Conservation (phyloP, 2,329 filamentous ascomycete genomes). For the Diaporthe amygdali region DNA sequence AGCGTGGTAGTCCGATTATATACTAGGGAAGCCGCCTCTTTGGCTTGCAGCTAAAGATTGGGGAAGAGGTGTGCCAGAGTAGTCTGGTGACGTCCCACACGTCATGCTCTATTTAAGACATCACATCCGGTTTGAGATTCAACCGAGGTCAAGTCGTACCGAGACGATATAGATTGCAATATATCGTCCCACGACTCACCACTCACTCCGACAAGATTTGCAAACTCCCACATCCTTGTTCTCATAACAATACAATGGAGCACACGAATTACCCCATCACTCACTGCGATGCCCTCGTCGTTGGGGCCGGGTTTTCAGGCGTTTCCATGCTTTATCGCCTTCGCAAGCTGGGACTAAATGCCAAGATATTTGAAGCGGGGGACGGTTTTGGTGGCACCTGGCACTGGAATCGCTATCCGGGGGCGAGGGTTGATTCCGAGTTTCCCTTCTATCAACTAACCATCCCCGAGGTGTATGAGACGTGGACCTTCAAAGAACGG, state of each 20-base stretch:
- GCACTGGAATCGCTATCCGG: constrained; percentile 45
- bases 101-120: background rate
- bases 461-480: constrained; percentile 43
- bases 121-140: background rate
- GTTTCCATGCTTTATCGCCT: constrained; percentile 11
- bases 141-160: background rate
- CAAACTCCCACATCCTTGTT: too few relatives aligned
- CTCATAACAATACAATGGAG: background rate
- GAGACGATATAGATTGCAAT: background rate
- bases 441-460: constrained; percentile 35
- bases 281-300: constrained; percentile 12
- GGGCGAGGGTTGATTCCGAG: constrained; percentile 39
- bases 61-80: background rate
- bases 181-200: too few relatives aligned
- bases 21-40: background rate
- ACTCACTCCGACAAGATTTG: too few relatives aligned
- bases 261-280: background rate
- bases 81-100: background rate
- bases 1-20: background rate
- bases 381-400: constrained; percentile 14
- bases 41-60: background rate
- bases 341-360: constrained; percentile 7
- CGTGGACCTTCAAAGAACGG: constrained; percentile 49
- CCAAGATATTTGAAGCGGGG: constrained; percentile 20
- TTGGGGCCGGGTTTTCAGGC: constrained; percentile 18